Percentiles rank a stretch among this genome's conserved stretches.
Evolutionary conservation across 768 basidiomycete species (phyloP).

Genomic region (Suillus americanus): DNA sequence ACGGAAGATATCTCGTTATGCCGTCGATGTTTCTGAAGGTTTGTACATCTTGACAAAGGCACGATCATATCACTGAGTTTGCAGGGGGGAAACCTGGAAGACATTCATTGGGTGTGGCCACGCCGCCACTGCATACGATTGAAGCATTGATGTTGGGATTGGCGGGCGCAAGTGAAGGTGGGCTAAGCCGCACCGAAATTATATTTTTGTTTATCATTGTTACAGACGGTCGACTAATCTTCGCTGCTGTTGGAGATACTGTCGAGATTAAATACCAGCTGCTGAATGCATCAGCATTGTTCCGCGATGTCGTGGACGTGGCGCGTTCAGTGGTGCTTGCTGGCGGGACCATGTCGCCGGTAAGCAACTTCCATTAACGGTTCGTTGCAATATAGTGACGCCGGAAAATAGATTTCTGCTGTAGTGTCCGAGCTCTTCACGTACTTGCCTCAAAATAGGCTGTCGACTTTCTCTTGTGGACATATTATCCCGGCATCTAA

Average conservation of each 20-base stretch:
- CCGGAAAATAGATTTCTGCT: slow-evolving; percentile 70
- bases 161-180: slow-evolving; percentile 77
- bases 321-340: slow-evolving; percentile 88
- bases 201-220: not conserved
- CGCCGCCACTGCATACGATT: slow-evolving; percentile 77
- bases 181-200: not conserved
- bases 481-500: slow-evolving; percentile 87
- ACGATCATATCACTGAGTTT: slow-evolving; percentile 1
- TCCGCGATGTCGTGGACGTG: slow-evolving; percentile 77
- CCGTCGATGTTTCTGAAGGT: slow-evolving; percentile 52
- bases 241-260: slow-evolving; percentile 44
- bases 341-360: slow-evolving; percentile 99
- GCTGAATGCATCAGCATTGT: slow-evolving; percentile 87
- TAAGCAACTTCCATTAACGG: slow-evolving; percentile 33
- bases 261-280: slow-evolving; percentile 87
- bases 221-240: slow-evolving; percentile 73
- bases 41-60: not conserved
- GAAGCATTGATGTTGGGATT: slow-evolving; percentile 79
- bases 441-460: slow-evolving; percentile 52
- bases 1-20: slow-evolving; percentile 83
- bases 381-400: slow-evolving; percentile 4
- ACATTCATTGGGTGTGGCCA: slow-evolving; percentile 35
- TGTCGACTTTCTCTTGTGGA: slow-evolving; percentile 86
- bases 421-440: slow-evolving; percentile 80
- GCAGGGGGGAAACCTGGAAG: slow-evolving; percentile 12